Evolutionary conservation across 2,329 filamentous ascomycete species (phyloP), one percentile per base, ranked within the genome.

Genomic region (Albifimbria verrucaria): DNA sequence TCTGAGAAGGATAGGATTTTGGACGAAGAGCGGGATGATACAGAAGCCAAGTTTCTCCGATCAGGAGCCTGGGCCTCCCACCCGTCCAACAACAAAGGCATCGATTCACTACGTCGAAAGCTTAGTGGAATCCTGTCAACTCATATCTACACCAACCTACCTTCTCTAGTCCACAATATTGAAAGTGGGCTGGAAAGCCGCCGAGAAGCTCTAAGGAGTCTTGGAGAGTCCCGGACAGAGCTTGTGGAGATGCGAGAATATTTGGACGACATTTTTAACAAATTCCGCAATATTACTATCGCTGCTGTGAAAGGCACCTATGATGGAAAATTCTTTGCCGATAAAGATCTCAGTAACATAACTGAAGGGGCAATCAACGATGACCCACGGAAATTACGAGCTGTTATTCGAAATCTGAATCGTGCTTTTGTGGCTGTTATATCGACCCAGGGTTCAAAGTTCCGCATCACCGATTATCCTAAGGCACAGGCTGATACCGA

Each of bases 321-420:
- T 45, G 61, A 53, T 6, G 66, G 70, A 51, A 64, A 55, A 0
- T 77, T 77, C 50, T 78, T 78, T 28, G 65, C 11, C 11, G 12
- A 15, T 12, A 12, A 39, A 39, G 32, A 6, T n/a, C 5, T 39
- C 32, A 15, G 12, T 39, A 12, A 15, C 15, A 15, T 12, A 17
- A 12, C 32, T 17, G 32, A 4, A 39, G 12, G 67, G 2, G 57
- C 46, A 0, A 12, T 60, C 1, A 50, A 60, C 0, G 51, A 50
- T 0, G 55, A 59, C 2, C 41, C 54, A 0, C 55, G 58, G 0
- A 68, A 70, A 20, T 57, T 72, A 6, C 62, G 69, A 1, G 66
- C 70, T 0, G 52, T 60, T 2, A 57, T 72, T 0, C 59, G 65
- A 0, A 67, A 66, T 41, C 61, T 68, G 4, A 68, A 66, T 44